Conservation (phyloP, 768 basidiomycete species). For the Lentinula aciculospora region DNA sequence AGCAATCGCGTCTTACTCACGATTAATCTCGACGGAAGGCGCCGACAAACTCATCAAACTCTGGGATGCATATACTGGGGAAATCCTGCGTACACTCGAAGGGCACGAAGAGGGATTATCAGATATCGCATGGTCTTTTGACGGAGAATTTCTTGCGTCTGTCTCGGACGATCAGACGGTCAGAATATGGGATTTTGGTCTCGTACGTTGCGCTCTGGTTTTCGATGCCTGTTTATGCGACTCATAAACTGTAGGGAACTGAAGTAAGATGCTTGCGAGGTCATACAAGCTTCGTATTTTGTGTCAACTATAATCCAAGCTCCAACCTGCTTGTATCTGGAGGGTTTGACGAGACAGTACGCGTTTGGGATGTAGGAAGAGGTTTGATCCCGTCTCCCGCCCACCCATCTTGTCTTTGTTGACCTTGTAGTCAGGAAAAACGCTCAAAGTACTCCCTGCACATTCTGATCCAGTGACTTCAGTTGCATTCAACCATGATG, state of each 20-base stretch:
- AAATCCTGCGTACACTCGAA: conserved; percentile 64
- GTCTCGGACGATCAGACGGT: conserved; percentile 93
- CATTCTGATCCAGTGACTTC: conserved; percentile 97
- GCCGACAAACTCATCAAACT: conserved; percentile 81
- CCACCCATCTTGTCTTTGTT: neutral
- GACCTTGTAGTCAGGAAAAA: conserved; percentile 50
- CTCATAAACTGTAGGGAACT: conserved; percentile 35
- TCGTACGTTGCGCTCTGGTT: conserved; percentile 30
- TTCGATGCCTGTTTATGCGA: neutral
- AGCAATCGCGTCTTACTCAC: neutral
- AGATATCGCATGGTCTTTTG: conserved; percentile 84
- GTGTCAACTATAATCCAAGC: conserved; percentile 86
- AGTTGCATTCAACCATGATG: conserved; percentile 91
- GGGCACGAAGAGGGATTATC: conserved; percentile 84
- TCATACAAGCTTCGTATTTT: conserved; percentile 94
- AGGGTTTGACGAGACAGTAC: conserved; percentile 91
- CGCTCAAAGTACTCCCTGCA: conserved; percentile 85
- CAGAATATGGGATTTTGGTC: conserved; percentile 76
- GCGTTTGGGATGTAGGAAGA: conserved; percentile 93
- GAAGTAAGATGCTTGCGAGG: conserved; percentile 66
- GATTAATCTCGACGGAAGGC: conserved; percentile 43
- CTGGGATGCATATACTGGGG: conserved; percentile 71
- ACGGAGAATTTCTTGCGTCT: conserved; percentile 80
- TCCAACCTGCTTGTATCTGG: conserved; percentile 91
- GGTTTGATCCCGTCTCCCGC: conserved; percentile 36